Base-by-base conservation (phyloP, 1,284 basidiomycete species). In the Ganoderma resinaceum region DNA sequence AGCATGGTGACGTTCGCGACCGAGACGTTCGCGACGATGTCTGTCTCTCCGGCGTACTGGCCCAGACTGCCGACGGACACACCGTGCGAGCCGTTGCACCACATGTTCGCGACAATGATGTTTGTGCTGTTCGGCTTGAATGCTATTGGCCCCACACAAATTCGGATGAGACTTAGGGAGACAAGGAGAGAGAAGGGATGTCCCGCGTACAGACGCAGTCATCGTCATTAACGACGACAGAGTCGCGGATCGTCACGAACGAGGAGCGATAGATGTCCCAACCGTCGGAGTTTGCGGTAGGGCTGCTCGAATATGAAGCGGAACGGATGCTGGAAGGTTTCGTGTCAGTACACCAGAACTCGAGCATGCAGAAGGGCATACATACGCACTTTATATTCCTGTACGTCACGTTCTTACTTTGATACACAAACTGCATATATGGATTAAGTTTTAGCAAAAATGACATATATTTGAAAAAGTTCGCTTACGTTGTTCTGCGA, bases 111-210 rank as follows among this genome's bases (percentile, higher is more conserved):
- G 11, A 91, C 88, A 11, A 87, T 69, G 66, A 90, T 84, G 72
- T 89, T 86, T 0, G 89, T 91, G 80, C 74, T 81, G 83, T 90
- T 91, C 3, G 90, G 86, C 77, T 91, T 91, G 82, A 92, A 91
- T 5, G 84, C 78, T 79, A 40, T 26, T 11, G 4, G 23, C 11
- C 23, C n/a, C 46, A 11, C 46, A 26, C n/a, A 12, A 49, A 26
- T 11, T 26, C 9, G 23, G 23, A 26, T 49, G 23, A 49, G 46
- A 49, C 11, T 23, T 3, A 26, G n/a, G 23, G 23, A 23, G 23
- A 26, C 11, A 49, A 49, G 23, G 20, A 37, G 29, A 33, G 14
- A 43, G 9, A n/a, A 18, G 11, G 23, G 62, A 12, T 16, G 42
- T 18, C n/a, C 7, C 12, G 72, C 67, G 9, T 60, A 79, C 78